Conservation (phyloP, 192 early-diverging fungal species). For the Linnemannia exigua region DNA sequence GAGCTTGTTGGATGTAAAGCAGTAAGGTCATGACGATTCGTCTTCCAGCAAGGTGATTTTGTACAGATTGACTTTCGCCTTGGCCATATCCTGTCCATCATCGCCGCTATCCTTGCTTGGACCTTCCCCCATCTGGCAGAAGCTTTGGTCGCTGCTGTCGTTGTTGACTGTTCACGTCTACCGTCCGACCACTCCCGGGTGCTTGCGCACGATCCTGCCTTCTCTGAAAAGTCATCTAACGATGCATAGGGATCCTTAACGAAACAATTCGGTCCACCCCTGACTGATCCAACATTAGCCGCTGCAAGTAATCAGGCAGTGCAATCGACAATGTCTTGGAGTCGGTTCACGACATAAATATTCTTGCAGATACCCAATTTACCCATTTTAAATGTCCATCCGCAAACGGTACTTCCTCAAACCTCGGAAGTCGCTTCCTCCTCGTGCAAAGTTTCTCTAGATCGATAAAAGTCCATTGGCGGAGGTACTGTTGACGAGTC, state of each 20-base stretch:
- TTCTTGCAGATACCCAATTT: neutral
- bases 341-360: neutral
- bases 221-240: constrained; percentile 18
- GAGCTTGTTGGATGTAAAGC: too few relatives aligned
- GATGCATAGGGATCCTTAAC: constrained; percentile 29
- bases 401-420: neutral
- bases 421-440: neutral
- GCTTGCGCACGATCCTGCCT: constrained; percentile 22
- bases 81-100: too few relatives aligned
- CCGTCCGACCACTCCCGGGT: neutral
- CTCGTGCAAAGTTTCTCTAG: constrained; percentile 22
- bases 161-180: too few relatives aligned
- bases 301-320: constrained; percentile 17
- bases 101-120: too few relatives aligned
- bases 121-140: too few relatives aligned
- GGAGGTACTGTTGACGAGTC: constrained; percentile 15
- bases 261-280: constrained; percentile 13
- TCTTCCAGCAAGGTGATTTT: too few relatives aligned
- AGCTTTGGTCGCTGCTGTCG: too few relatives aligned
- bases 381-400: neutral
- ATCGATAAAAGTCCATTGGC: constrained; percentile 10
- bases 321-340: neutral
- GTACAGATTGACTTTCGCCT: too few relatives aligned
- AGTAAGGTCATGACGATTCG: too few relatives aligned
- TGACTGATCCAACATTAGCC: constrained; percentile 14